A percentile compares a stretch with the other conserved stretches of the same genome.
These are phyloP conservation scores for Alternaria hordeiaustralica DNA, from an alignment of 2,329 filamentous ascomycete species.

Conservation along the genomic window DNA sequence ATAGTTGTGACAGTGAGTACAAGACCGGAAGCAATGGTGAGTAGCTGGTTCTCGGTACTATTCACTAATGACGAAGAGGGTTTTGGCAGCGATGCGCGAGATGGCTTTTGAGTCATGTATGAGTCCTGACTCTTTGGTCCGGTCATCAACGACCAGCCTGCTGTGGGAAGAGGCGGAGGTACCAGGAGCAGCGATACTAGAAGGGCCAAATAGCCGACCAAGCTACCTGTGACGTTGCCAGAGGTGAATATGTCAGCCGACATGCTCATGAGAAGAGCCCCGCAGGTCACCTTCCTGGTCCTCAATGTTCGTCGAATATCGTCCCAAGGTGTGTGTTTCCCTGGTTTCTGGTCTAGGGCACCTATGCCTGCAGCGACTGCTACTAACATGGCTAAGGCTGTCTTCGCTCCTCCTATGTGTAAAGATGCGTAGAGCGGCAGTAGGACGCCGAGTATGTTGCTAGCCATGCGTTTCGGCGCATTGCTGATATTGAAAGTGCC, in stretches of 20 bases:
- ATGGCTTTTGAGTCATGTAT: constrained; percentile 27
- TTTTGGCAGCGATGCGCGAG: constrained; percentile 40
- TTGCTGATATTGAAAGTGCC: constrained; percentile 11
- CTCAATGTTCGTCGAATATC: constrained; percentile 43
- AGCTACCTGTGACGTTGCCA: constrained; percentile 28
- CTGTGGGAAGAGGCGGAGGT: constrained; percentile 56
- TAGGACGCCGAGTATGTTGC: constrained; percentile 51
- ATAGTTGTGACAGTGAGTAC: constrained; percentile 48
- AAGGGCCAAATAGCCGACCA: constrained; percentile 58
- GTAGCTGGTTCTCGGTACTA: constrained; percentile 49
- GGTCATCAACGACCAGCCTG: constrained; percentile 41
- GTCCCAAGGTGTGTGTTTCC: constrained; percentile 42
- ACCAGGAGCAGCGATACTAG: constrained; percentile 54
- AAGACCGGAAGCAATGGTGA: constrained; percentile 52
- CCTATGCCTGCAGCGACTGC: constrained; percentile 55
- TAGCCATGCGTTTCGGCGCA: constrained; percentile 31
- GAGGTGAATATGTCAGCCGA: constrained; percentile 43
- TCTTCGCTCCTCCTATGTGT: constrained; percentile 61
- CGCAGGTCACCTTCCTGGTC: constrained; percentile 46
- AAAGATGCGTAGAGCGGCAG: constrained; percentile 64
- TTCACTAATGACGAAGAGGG: constrained; percentile 45
- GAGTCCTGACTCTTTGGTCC: constrained; percentile 26
- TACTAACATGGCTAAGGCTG: constrained; percentile 59
- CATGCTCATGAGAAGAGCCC: constrained; percentile 42
- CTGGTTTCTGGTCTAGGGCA: constrained; percentile 37